Base-by-base conservation (phyloP, 2,329 filamentous ascomycete species). In the Mollisia scopiformis region DNA sequence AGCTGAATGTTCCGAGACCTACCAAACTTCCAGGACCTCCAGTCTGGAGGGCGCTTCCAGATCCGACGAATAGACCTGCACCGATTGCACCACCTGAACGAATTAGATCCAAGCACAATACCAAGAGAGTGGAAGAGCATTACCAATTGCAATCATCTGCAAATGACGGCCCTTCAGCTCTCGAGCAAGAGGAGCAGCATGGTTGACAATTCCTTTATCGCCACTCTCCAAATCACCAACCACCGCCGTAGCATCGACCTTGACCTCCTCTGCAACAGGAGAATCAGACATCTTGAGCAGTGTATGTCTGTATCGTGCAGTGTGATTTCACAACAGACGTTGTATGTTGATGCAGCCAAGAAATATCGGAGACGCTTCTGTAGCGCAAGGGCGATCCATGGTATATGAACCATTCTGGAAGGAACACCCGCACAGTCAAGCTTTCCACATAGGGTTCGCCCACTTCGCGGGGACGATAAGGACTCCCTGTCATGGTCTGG, bases 61-160 rank as follows among this genome's bases (percentile, higher is more conserved):
- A 87, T 61, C 88, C 88, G 70, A 92, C 88, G 67, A 92, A 90
- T 56, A 92, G 80, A 75, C 89, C 89, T 11, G 68, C 91, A 57
- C 86, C 89, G 63, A 92, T 87, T 65, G 88, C 88, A 58, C 78
- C 78, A 69, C 65, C 65, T 65, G 6, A 16, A 14, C 16, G 16
- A 2, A 28, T 50, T 55, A 37, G 43, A 31, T 43, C 6, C 30
- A n/a, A 31, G 31, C 6, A n/a, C 16, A 37, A 25, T 3, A 13
- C 28, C 14, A 35, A 41, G 16, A 37, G 49, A 31, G 16, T 21
- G 6, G 43, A 47, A 47, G 14, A 21, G 21, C 14, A 47, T n/a
- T 61, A 62, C 78, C 77, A 56, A 81, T 79, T 58, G 78, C 78
- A 71, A 79, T 79, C 78, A 79, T 80, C 70, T 81, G 78, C 71